These are phyloP conservation scores for Cystobasidium onofrii DNA, from an alignment of 768 basidiomycete species.

Conservation along the genomic window DNA sequence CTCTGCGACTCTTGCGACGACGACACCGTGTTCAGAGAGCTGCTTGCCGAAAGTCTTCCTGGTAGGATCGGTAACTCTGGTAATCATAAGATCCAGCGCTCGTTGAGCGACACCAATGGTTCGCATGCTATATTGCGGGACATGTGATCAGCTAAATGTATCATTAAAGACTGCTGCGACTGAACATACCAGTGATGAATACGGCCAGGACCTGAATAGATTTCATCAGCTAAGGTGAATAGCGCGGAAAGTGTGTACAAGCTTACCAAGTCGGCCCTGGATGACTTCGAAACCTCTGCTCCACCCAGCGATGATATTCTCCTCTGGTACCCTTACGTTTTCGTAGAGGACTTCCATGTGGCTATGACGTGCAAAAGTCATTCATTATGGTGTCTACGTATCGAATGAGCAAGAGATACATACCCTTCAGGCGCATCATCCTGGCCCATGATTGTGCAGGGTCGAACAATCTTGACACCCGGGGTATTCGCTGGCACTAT, in stretches of 20 bases:
- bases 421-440: slow-evolving; percentile 63
- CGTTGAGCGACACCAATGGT: slow-evolving; percentile 79
- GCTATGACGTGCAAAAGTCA: slow-evolving; percentile 56
- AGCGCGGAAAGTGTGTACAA: neutral
- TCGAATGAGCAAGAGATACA: slow-evolving; percentile 4
- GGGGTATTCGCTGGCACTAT: slow-evolving; percentile 80
- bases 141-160: neutral
- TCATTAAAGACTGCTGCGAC: neutral
- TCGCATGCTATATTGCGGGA: slow-evolving; percentile 70
- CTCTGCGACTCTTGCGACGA: slow-evolving; percentile 81
- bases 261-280: slow-evolving; percentile 78
- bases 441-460: slow-evolving; percentile 87
- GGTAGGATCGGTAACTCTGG: slow-evolving; percentile 80
- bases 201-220: slow-evolving; percentile 34
- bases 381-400: neutral
- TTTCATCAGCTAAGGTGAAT: too few relatives aligned
- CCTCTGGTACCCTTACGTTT: slow-evolving; percentile 78
- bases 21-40: slow-evolving; percentile 83
- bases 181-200: slow-evolving; percentile 41
- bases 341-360: slow-evolving; percentile 93
- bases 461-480: slow-evolving; percentile 81
- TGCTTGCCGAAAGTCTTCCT: slow-evolving; percentile 91
- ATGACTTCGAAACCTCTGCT: slow-evolving; percentile 94
- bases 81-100: slow-evolving; percentile 77
- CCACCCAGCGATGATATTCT: slow-evolving; percentile 81